phyloP scores from a whole-genome alignment of 768 basidiomycete species.

The Infundibulicybe gibba region DNA sequence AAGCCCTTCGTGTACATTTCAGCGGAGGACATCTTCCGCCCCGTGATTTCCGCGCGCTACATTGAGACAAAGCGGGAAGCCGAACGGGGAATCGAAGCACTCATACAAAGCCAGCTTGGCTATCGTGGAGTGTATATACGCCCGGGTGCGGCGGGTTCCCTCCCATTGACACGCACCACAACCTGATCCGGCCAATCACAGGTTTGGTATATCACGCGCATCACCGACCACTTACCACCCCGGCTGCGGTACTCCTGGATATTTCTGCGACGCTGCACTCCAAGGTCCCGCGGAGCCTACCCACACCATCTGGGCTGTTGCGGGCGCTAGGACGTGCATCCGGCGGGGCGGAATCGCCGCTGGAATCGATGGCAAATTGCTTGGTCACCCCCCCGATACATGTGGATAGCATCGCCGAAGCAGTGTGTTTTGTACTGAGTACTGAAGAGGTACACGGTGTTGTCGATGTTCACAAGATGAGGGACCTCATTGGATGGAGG shows the following conservation, averaged over 20 bases:
- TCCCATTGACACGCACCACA: conserved; percentile 1
- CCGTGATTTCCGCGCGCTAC: conserved; percentile 81
- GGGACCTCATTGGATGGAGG: conserved; percentile 69
- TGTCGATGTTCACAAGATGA: conserved; percentile 70
- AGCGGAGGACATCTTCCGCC: conserved; percentile 90
- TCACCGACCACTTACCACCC: conserved; percentile 83
- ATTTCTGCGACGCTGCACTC: conserved; percentile 72
- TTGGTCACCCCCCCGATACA: conserved; percentile 89
- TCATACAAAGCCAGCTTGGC: conserved; percentile 37
- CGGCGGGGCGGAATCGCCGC: conserved; percentile 32
- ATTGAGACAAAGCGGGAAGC: conserved; percentile 94
- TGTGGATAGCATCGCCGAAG: conserved; percentile 91
- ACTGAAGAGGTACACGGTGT: conserved; percentile 54
- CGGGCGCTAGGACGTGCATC: conserved; percentile 41
- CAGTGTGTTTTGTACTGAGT: conserved; percentile 61
- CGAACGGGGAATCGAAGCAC: conserved; percentile 61
- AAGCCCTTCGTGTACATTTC: conserved; percentile 93
- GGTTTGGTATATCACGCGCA: conserved; percentile 97
- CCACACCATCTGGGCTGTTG: conserved; percentile 65
- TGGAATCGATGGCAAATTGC: conserved; percentile 73
- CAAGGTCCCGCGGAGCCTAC: conserved; percentile 49
- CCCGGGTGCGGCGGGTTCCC: conserved; percentile 62
- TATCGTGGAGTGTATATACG: conserved; percentile 80
- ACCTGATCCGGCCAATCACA: conserved; percentile 21
- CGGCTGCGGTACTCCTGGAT: conserved; percentile 80